Base-by-base conservation (phyloP, 768 basidiomycete species). In the Terana coerulea region DNA sequence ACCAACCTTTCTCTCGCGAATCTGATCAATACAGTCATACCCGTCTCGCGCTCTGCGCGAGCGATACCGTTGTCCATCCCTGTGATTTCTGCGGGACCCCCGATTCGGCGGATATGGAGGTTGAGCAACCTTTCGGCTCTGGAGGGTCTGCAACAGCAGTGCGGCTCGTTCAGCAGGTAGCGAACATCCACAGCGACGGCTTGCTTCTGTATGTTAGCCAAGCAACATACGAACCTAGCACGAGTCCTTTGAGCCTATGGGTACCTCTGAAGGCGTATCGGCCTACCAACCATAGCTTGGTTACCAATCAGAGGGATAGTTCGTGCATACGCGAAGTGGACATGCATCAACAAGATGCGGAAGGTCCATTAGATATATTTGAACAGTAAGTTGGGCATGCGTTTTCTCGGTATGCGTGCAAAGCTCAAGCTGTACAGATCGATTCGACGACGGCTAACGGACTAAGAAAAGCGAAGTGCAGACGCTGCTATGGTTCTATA, bases 201-300 rank as follows among this genome's bases (percentile, higher is more conserved):
- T 63, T 93, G 41, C 67, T 93, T 10, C 71, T 93, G 30, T 93
- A 92, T 61, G 80, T 91, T 10, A 72, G 85, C 5, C 83, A 86
- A 55, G 86, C 91, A 25, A 82, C 80, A 54, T 93, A 90, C 59
- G 91, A 93, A 61, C 74, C 81, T 9, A 90, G 91, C 1, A 82
- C 82, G 47, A 88, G 81, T 56, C 89, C 89, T 2, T 64, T 91
- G 52, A 88, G 88, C 55, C 86, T 75, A 52, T 91, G 89, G 90
- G 74, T 91, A 36, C 88, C 88, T 2, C 69, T 81, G 41, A 58
- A 54, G 7, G 60, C 53, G 46, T 52, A n/a, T n/a, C n/a, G n/a
- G n/a, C n/a, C n/a, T n/a, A n/a, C n/a, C n/a, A n/a, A n/a, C n/a
- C n/a, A n/a, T n/a, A n/a, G n/a, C n/a, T n/a, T n/a, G n/a, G n/a